Conservation (phyloP, 768 basidiomycete genomes). For the Austroboletus eburneus region DNA sequence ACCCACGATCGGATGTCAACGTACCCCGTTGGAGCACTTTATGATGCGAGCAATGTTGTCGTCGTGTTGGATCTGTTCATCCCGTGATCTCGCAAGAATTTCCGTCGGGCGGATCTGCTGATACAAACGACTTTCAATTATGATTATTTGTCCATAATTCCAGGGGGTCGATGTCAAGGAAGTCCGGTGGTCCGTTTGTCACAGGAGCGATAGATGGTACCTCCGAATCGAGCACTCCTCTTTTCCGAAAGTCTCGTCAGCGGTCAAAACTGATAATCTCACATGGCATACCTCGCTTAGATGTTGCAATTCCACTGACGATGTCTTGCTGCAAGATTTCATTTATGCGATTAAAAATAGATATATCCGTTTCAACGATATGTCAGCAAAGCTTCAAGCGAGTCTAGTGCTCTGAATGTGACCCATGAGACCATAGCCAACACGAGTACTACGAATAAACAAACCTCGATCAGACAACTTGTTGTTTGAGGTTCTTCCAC, state of each 20-base stretch:
- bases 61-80: slow-evolving; percentile 42
- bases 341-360: slow-evolving; percentile 77
- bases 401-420: slow-evolving; percentile 69
- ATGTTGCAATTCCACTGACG: slow-evolving; percentile 59
- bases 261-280: not conserved
- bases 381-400: slow-evolving; percentile 86
- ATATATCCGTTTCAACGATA: slow-evolving; percentile 76
- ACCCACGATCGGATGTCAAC: too few species aligned
- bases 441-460: slow-evolving; percentile 23
- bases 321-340: slow-evolving; percentile 68
- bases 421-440: slow-evolving; percentile 1
- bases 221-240: slow-evolving; percentile 51
- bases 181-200: slow-evolving; percentile 53
- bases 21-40: slow-evolving; percentile 15
- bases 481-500: slow-evolving; percentile 85
- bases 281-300: slow-evolving; percentile 59
- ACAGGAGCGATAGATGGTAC: slow-evolving; percentile 66
- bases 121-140: slow-evolving; percentile 84
- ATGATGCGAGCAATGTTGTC: not conserved
- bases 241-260: slow-evolving; percentile 35
- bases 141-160: slow-evolving; percentile 88
- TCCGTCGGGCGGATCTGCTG: slow-evolving; percentile 71
- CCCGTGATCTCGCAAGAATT: slow-evolving; percentile 34
- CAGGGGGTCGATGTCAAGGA: slow-evolving; percentile 81
- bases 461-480: slow-evolving; percentile 82